Evolutionary conservation across 23 red algal species (phyloP), one percentile per base, ranked within the genome.

Genomic region (Cyanidioschyzon merolae): DNA sequence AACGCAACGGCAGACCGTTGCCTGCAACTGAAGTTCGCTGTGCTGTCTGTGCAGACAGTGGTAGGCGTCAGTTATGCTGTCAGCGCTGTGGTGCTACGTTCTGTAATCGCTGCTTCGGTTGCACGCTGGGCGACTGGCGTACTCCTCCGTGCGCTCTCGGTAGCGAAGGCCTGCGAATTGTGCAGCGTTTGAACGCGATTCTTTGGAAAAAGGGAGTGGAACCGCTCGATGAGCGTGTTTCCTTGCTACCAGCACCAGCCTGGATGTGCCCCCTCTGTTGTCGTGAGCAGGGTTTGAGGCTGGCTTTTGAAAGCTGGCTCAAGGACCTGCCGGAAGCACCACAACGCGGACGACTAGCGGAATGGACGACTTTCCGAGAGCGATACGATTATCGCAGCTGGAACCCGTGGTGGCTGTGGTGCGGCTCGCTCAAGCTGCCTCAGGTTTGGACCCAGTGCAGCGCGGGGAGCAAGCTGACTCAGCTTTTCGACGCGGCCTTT

Each of bases 191-290:
- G 45, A 54, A 54, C 45, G 45, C 7, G 21, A 54, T 54, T 54
- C 21, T 54, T 15, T 21, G 7, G 45, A 21, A 7, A 15, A 54
- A 21, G 21, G 21, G 7, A 21, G 21, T 15, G 45, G 45, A 54
- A 7, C 45, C 45, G 45, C 45, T 54, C 45, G 45, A 54, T 54
- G 45, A 54, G 21, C 45, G 45, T 15, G 45, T 54, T 21, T 54
- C 3, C 16, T 3, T 27, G n/a, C 29, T 71, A 25, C 63, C 21
- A 15, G 12, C 32, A 7, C 63, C 12, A 27, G 32, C 29, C 7
- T 71, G 63, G 63, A 7, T 71, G 16, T 71, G 63, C 29, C 63
- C 63, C 16, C n/a, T 35, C 63, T 71, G 63, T 71, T 27, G 63
- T 7, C 63, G 63, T 27, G 63, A 71, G 29, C 63, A 35, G 2